These are phyloP conservation scores for Morella rubra DNA, from an alignment of 306 rosid genomes.

Conservation along the genomic window DNA sequence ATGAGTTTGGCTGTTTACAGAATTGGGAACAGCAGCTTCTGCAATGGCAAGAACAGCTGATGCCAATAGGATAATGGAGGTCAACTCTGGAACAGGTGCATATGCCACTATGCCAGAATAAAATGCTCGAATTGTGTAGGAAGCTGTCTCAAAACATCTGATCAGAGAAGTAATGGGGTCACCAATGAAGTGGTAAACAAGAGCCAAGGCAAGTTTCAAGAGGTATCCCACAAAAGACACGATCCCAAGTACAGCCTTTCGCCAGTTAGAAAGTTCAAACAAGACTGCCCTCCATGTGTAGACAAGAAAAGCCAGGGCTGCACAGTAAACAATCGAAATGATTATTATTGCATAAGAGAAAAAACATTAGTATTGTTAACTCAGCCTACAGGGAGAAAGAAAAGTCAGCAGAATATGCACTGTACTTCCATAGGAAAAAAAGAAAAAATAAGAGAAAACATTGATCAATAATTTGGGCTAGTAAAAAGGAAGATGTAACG, in stretches of 20 bases:
- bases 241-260: constrained; percentile 44
- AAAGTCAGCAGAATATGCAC: constrained; percentile 1
- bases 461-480: neutral
- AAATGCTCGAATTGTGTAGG: constrained; percentile 58
- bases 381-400: too few species aligned
- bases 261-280: constrained; percentile 86
- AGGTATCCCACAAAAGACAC: constrained; percentile 53
- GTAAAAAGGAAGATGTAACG: neutral
- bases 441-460: neutral
- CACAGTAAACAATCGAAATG: constrained; percentile 23
- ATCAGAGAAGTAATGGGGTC: constrained; percentile 70
- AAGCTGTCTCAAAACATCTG: constrained; percentile 53
- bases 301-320: constrained; percentile 70
- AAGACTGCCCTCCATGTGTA: constrained; percentile 95
- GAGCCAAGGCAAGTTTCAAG: constrained; percentile 54
- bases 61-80: constrained; percentile 53
- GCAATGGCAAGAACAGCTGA: constrained; percentile 72
- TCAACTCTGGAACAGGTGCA: constrained; percentile 69
- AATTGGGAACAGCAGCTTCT: constrained; percentile 69
- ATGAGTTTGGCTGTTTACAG: constrained; percentile 62
- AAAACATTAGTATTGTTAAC: too few species aligned
- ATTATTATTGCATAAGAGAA: neutral
- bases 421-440: neutral
- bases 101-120: constrained; percentile 74
- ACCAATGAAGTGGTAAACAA: constrained; percentile 65